Percentiles rank a stretch among this genome's conserved stretches.
Evolutionary conservation across 768 basidiomycete genomes (phyloP).

Genomic region (Boletus rubropictus): DNA sequence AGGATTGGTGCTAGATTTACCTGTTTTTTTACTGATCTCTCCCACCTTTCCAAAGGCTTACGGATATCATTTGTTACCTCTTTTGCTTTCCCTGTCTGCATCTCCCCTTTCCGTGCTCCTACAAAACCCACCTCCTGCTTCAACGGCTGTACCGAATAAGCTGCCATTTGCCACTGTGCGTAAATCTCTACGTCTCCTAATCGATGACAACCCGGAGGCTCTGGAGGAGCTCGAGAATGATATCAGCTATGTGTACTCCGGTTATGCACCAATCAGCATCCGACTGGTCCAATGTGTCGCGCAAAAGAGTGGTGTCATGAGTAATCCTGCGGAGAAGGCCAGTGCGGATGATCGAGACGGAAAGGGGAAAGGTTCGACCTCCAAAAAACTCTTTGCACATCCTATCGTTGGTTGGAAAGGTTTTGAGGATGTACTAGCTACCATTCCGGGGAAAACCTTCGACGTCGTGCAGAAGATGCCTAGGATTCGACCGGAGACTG

Average conservation of each 20-base stretch:
- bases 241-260: constrained; percentile 93
- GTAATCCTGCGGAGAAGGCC: constrained; percentile 62
- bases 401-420: constrained; percentile 96
- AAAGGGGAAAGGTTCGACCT: constrained; percentile 33
- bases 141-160: constrained; percentile 44
- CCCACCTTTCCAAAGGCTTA: constrained; percentile 46
- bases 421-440: constrained; percentile 82
- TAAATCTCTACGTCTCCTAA: constrained; percentile 84
- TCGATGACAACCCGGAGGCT: constrained; percentile 77
- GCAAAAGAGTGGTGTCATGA: constrained; percentile 85
- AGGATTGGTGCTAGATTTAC: constrained; percentile 3
- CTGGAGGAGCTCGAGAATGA: constrained; percentile 86
- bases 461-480: constrained; percentile 58
- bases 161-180: constrained; percentile 69
- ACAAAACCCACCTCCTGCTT: constrained; percentile 60
- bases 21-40: constrained; percentile 10
- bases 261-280: constrained; percentile 90
- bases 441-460: constrained; percentile 80
- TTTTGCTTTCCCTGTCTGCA: constrained; percentile 58
- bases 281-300: constrained; percentile 90
- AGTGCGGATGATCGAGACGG: constrained; percentile 35
- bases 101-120: constrained; percentile 64
- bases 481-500: constrained; percentile 23
- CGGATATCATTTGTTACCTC: constrained; percentile 66
- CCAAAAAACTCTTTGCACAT: constrained; percentile 71